Evolutionary conservation across 805 yeast genomes (phyloP).

Genomic region (Barnettozyma botsteinii): DNA sequence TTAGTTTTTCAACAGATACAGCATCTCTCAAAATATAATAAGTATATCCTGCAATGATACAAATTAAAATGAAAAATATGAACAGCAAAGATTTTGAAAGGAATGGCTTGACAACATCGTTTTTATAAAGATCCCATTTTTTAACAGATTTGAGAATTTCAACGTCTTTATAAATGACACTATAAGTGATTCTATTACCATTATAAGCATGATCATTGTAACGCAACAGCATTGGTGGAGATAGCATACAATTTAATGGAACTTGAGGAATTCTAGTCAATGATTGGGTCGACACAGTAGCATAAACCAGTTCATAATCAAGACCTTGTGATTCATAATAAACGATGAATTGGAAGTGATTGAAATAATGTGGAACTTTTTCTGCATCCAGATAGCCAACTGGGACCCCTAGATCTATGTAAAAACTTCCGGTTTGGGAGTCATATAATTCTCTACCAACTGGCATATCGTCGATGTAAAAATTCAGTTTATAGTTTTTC

Average conservation of each 20-base stretch:
- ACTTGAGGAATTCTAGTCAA: conserved; percentile 22
- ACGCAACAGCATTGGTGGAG: conserved; percentile 23
- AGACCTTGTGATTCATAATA: conserved; percentile 21
- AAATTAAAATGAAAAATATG: conserved; percentile 16
- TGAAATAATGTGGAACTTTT: conserved; percentile 26
- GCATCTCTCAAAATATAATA: conserved; percentile 13
- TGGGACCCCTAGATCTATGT: conserved; percentile 26
- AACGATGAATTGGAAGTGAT: conserved; percentile 28
- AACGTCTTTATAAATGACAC: conserved; percentile 25
- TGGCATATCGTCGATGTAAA: conserved; percentile 27
- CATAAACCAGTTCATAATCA: conserved; percentile 23
- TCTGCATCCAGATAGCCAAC: conserved; percentile 26
- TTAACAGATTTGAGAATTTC: conserved; percentile 8
- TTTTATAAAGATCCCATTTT: conserved; percentile 21
- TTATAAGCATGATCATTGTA: conserved; percentile 22
- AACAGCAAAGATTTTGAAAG: conserved; percentile 16
- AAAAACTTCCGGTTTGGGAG: conserved; percentile 23
- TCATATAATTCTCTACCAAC: conserved; percentile 27
- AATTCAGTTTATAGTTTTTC: conserved; percentile 26
- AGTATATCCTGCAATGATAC: conserved; percentile 17
- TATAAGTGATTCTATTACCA: conserved; percentile 26
- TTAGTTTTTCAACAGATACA: conserved; percentile 15
- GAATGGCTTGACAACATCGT: conserved; percentile 23
- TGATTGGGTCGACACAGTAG: conserved; percentile 24
- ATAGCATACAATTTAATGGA: conserved; percentile 20